These are phyloP conservation scores for Calonectria naviculata DNA, from an alignment of 2,329 filamentous ascomycete genomes.

Conservation along the genomic window DNA sequence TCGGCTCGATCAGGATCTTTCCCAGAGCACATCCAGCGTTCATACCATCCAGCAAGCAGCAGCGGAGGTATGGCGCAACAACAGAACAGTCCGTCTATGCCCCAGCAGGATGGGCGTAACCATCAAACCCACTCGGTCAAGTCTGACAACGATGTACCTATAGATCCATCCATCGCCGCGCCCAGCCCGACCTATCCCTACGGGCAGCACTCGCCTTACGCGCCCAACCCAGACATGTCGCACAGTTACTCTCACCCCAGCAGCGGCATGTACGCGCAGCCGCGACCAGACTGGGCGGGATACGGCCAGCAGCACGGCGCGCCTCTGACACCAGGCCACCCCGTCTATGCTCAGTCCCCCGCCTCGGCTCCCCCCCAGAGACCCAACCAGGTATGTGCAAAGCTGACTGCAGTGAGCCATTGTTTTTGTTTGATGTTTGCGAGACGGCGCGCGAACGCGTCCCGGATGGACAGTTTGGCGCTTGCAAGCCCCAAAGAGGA, in stretches of 20 bases:
- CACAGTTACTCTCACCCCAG: constrained; percentile 77
- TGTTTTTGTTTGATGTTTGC: neutral
- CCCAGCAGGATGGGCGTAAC: constrained; percentile 83
- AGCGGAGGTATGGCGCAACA: constrained; percentile 94
- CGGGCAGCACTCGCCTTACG: constrained; percentile 87
- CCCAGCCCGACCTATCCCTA: constrained; percentile 93
- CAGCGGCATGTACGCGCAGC: constrained; percentile 73
- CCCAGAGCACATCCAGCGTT: constrained; percentile 87
- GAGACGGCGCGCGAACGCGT: neutral
- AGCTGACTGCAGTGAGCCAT: neutral
- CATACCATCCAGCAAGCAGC: constrained; percentile 83
- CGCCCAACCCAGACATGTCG: constrained; percentile 85
- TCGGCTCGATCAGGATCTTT: constrained; percentile 86
- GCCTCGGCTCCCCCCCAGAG: constrained; percentile 66
- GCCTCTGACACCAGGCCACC: constrained; percentile 62
- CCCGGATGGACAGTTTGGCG: neutral
- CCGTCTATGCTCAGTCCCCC: constrained; percentile 66
- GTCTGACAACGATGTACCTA: constrained; percentile 97
- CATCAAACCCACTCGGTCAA: constrained; percentile 83
- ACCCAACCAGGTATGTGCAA: constrained; percentile 68
- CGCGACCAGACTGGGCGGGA: constrained; percentile 79
- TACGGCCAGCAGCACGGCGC: constrained; percentile 68
- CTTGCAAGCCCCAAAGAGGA: neutral
- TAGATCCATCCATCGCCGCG: constrained; percentile 98
- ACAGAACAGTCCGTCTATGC: constrained; percentile 96